Evolutionary conservation across 768 basidiomycete genomes (phyloP), one percentile per base, ranked within the genome.

Genomic region (Podaxis mareebaensis): DNA sequence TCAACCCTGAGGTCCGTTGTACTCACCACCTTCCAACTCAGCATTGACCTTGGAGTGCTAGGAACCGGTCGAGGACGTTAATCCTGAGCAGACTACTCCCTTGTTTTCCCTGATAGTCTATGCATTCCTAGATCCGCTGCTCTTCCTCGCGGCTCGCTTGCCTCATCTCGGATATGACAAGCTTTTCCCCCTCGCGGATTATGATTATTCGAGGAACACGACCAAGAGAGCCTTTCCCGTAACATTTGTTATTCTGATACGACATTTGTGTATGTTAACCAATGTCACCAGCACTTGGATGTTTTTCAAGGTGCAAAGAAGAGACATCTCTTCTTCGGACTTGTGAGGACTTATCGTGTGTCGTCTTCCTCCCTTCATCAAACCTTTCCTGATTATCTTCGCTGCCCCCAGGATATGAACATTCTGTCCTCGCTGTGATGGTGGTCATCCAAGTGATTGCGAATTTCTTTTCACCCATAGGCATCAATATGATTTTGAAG

Each of bases 181-280:
- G 55, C 72, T 89, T 24, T 86, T 87, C 10, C 85, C 84, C 2
- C 79, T 91, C 75, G 85, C 86, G 2, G 88, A 91, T 64, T 84
- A 84, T 60, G 89, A 91, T 64, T 58, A 71, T 61, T 73, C 75
- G 2, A 55, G 69, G n/a, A 60, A 71, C 57, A 56, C 75, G 12
- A 74, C 67, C 33, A 68, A 57, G n/a, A 69, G 53, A 20, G 67
- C 64, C 49, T 78, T 73, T 61, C 64, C 68, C 51, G 73, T 70
- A 63, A 61, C n/a, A 7, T 24, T 11, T 20, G 17, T 30, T 36
- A 11, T 20, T 10, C 39, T 38, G 3, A 15, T 22, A 5, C 20
- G 4, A 4, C 13, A 11, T 20, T 4, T 8, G 8, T 39, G 0
- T 26, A 57, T 24, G 44, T 28, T 55, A 11, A 49, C 17, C 12